Conservation (phyloP, 352 stramenopile species). For the Phytopythium cucurbitacearum region DNA sequence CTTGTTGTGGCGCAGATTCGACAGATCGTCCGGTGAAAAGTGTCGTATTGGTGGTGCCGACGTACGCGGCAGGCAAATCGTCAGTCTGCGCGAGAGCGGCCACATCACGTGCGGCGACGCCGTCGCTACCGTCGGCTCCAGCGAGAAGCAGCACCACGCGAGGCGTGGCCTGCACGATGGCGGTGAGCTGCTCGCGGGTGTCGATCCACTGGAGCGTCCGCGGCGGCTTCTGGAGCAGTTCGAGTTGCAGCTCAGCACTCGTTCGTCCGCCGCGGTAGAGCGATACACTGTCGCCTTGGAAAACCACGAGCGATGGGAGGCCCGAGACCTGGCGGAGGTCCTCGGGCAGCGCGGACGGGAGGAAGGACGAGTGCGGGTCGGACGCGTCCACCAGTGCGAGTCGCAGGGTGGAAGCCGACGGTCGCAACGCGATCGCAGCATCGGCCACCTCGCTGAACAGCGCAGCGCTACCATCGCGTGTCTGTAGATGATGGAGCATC, state of each 20-base stretch:
- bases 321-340: slow-evolving; percentile 14
- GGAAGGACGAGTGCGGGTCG: background rate
- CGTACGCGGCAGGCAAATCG: no score
- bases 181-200: no score
- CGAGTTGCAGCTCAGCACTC: slow-evolving; percentile 37
- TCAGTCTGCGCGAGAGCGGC: no score
- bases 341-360: background rate
- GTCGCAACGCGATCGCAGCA: slow-evolving; percentile 21
- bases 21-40: no score
- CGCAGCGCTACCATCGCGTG: slow-evolving; percentile 20
- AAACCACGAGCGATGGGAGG: slow-evolving; percentile 24
- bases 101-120: no score
- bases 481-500: slow-evolving; percentile 1
- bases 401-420: slow-evolving; percentile 10
- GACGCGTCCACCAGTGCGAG: slow-evolving; percentile 26
- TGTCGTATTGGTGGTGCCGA: no score
- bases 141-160: no score
- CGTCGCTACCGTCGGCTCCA: no score
- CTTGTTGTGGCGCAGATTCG: no score
- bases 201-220: background rate
- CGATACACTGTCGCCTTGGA: slow-evolving; percentile 10
- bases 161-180: no score
- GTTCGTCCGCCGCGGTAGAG: slow-evolving; percentile 28
- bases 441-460: slow-evolving; percentile 26
- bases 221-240: slow-evolving; percentile 21